Evolutionary conservation across 73 alveolate genomes (phyloP).

Genomic region (Chromera velia): DNA sequence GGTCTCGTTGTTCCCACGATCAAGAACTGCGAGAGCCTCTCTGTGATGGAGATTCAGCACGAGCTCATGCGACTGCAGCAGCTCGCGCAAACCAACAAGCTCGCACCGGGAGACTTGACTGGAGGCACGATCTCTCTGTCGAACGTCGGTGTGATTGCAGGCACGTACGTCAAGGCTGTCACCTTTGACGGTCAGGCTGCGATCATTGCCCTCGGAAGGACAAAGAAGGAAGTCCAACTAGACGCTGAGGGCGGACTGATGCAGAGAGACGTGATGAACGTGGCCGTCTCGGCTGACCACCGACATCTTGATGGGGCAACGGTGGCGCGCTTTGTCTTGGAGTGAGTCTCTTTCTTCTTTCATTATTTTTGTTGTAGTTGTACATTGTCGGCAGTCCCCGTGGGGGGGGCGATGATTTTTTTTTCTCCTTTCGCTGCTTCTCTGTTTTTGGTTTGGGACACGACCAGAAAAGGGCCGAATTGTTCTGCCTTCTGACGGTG

Average conservation of each 20-base stretch:
- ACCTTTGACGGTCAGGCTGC: conserved; percentile 68
- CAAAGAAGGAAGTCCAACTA: conserved; percentile 42
- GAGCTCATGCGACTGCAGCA: conserved; percentile 51
- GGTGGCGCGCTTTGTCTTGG: conserved; percentile 69
- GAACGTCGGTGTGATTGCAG: conserved; percentile 74
- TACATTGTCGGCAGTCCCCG: too few relatives aligned
- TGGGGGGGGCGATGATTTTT: too few relatives aligned
- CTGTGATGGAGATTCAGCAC: conserved; percentile 61
- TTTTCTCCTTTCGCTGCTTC: too few relatives aligned
- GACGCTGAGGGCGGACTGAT: conserved; percentile 14
- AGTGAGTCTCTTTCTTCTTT: too few relatives aligned
- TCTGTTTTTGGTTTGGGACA: too few relatives aligned
- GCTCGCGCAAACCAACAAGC: conserved; percentile 55
- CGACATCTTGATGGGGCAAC: conserved; percentile 83
- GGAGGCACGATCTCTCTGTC: conserved; percentile 74
- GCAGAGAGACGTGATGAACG: conserved; percentile 11
- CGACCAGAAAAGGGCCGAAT: too few relatives aligned
- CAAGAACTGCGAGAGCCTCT: conserved; percentile 60
- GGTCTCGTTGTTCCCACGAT: conserved; percentile 78
- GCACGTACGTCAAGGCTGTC: conserved; percentile 76
- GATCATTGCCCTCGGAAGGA: conserved; percentile 76
- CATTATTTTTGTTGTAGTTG: too few relatives aligned
- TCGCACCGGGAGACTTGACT: conserved; percentile 57
- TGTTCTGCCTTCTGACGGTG: too few relatives aligned
- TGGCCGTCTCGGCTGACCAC: conserved; percentile 74